phyloP scores from a whole-genome alignment of 805 yeast genomes.

The Spathaspora girioi region DNA sequence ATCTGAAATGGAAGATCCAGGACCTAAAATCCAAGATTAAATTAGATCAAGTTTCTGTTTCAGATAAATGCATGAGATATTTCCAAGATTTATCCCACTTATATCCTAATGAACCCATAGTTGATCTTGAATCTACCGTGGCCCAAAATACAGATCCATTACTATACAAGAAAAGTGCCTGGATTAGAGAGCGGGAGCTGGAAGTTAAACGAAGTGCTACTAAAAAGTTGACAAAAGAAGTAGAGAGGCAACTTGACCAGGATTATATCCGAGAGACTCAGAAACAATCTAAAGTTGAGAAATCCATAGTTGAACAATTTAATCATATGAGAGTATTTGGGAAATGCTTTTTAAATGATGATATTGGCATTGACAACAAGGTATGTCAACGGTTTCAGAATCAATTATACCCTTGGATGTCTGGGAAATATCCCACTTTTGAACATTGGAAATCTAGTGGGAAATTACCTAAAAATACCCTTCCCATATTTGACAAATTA shows the following conservation, averaged over 20 bases:
- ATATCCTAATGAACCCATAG: slow-evolving; percentile 5
- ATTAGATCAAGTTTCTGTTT: neutral
- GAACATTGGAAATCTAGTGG: slow-evolving; percentile 13
- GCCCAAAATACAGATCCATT: slow-evolving; percentile 11
- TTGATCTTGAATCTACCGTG: slow-evolving; percentile 2
- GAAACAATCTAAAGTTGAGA: slow-evolving; percentile 14
- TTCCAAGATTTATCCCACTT: slow-evolving; percentile 11
- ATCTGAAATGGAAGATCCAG: slow-evolving; percentile 9
- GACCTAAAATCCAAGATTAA: neutral
- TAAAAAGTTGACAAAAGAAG: neutral
- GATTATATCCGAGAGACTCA: neutral
- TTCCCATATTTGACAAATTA: slow-evolving; percentile 10
- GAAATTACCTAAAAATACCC: slow-evolving; percentile 4
- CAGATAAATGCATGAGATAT: slow-evolving; percentile 13
- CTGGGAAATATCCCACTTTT: slow-evolving; percentile 19
- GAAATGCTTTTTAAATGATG: slow-evolving; percentile 16
- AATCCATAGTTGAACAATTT: slow-evolving; percentile 13
- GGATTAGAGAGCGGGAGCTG: slow-evolving; percentile 18
- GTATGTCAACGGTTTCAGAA: slow-evolving; percentile 8
- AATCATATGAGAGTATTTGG: slow-evolving; percentile 24
- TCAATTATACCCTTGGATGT: slow-evolving; percentile 29
- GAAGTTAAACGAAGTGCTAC: neutral
- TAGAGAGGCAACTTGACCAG: neutral
- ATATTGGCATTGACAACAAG: slow-evolving; percentile 10
- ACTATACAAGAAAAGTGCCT: slow-evolving; percentile 22